phyloP scores from a whole-genome alignment of 1,284 basidiomycete genomes.

The Sporisorium sorghi region DNA sequence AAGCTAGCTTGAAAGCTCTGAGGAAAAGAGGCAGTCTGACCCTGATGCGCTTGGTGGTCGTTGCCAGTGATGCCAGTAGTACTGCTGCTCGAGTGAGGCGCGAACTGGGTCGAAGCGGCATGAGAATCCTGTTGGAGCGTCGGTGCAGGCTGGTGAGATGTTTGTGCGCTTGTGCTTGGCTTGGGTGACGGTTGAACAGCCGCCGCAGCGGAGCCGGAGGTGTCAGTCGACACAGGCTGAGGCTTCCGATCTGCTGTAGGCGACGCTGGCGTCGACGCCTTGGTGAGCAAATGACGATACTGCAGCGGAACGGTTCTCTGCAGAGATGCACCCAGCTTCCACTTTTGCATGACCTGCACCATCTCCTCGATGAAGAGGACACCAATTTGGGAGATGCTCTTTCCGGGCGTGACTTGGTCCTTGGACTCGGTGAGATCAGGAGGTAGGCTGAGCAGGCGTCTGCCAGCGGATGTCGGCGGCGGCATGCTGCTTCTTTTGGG shows the following conservation, averaged over 20 bases:
- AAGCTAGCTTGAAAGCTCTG: constrained; percentile 24
- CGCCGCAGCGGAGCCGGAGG: background rate
- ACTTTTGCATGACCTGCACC: constrained; percentile 49
- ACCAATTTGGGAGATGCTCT: constrained; percentile 49
- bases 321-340: constrained; percentile 44
- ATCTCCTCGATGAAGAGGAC: constrained; percentile 47
- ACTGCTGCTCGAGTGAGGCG: background rate
- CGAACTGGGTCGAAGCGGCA: background rate
- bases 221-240: background rate
- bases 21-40: constrained; percentile 21
- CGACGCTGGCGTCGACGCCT: background rate
- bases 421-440: constrained; percentile 22
- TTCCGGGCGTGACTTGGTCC: constrained; percentile 10
- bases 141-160: background rate
- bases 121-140: constrained; percentile 3
- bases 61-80: background rate
- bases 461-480: constrained; percentile 24
- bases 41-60: constrained; percentile 9
- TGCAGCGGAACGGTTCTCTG: constrained; percentile 32
- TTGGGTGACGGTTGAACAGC: background rate
- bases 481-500: constrained; percentile 27
- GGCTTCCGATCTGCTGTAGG: background rate
- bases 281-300: constrained; percentile 20
- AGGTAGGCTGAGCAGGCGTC: constrained; percentile 22
- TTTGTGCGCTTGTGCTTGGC: background rate